Base-by-base conservation (phyloP, 352 stramenopile species). In the Phytophthora lateralis region DNA sequence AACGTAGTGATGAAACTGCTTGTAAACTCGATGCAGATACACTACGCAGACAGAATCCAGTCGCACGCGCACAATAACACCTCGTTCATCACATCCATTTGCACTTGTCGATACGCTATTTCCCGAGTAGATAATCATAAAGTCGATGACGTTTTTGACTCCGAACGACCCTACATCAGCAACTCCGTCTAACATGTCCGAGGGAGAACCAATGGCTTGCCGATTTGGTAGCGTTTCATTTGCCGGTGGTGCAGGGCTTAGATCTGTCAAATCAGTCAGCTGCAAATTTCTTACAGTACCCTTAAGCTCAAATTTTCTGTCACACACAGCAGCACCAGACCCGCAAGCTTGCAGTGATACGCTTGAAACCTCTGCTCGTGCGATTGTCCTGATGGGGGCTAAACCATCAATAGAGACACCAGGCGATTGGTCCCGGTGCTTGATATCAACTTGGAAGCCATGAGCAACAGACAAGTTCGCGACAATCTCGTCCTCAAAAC, bases 21-120 rank as follows among this genome's bases (percentile, higher is more conserved):
- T 96, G 71, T 90, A 91, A 30, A 96, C 79, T 29, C 88, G 84
- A 63, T 95, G 88, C 24, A 96, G 66, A 43, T 96, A 94, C 38
- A 84, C 70, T n/a, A 91, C 62, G 50, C 83, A 90, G 8, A 95
- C 79, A 1, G 88, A 91, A 51, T 96, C 88, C 20, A 96, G 65
- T 4, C 85, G 84, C 42, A 88, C 69, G 42, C 66, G 78, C 46
- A 84, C 66, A 20, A 73, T 27, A 43, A 71, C 59, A 12, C 54
- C 56, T 11, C 47, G 43, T 39, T 69, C 64, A 47, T n/a, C 38
- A 34, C 27, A 15, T 7, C 46, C 50, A 35, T 42, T 54, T 30
- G 45, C n/a, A 35, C 49, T 35, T 48, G 35, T 18, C n/a, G 37
- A 46, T 5, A 49, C 51, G n/a, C 2, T 37, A 11, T 17, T 37